These are phyloP conservation scores for Kockiozyma suomiensis DNA, from an alignment of 805 yeast species.

Conservation along the genomic window DNA sequence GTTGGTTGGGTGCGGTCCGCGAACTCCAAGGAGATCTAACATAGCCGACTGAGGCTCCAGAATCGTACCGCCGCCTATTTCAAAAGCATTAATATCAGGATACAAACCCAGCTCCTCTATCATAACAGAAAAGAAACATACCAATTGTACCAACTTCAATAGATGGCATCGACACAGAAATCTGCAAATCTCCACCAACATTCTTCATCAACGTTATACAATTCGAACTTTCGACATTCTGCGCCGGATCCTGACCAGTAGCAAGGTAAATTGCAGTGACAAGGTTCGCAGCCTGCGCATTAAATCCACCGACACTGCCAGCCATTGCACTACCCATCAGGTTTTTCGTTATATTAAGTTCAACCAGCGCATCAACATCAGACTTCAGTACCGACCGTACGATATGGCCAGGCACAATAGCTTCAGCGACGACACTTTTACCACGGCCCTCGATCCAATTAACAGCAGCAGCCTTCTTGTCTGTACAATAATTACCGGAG, in stretches of 20 bases:
- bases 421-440: constrained; percentile 95
- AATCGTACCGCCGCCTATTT: constrained; percentile 85
- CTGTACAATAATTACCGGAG: constrained; percentile 97
- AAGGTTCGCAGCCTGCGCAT: constrained; percentile 96
- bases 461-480: constrained; percentile 96
- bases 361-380: constrained; percentile 88
- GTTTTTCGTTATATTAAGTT: constrained; percentile 85
- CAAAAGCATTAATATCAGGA: background rate
- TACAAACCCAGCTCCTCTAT: no score
- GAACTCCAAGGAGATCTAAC: constrained; percentile 90
- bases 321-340: constrained; percentile 98
- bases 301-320: constrained; percentile 96
- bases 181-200: constrained; percentile 73
- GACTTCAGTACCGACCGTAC: constrained; percentile 85
- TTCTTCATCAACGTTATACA: constrained; percentile 96
- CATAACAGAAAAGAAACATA: background rate
- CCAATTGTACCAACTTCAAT: constrained; percentile 98
- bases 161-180: constrained; percentile 98
- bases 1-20: constrained; percentile 89
- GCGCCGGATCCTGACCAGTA: constrained; percentile 99
- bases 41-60: constrained; percentile 96
- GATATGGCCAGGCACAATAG: constrained; percentile 78
- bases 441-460: constrained; percentile 99
- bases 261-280: constrained; percentile 95
- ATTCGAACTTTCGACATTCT: constrained; percentile 94